Conservation (phyloP, 1,139 yeast genomes). For the Blastobotrys serpentis region DNA sequence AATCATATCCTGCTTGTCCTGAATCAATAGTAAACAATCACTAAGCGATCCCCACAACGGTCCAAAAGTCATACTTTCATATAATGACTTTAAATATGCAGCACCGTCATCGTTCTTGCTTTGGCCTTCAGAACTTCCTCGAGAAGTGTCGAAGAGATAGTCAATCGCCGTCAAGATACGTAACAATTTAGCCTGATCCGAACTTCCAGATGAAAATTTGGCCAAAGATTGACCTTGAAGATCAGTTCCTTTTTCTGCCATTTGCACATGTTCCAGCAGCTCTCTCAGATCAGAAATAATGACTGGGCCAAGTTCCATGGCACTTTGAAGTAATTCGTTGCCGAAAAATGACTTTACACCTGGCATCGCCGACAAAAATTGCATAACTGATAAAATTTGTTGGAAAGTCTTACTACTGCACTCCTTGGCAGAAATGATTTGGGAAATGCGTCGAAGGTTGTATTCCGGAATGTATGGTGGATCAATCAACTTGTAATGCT, state of each 20-base stretch:
- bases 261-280: slow-evolving; percentile 49
- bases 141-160: slow-evolving; percentile 59
- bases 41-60: slow-evolving; percentile 86
- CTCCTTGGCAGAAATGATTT: slow-evolving; percentile 76
- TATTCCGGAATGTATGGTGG: slow-evolving; percentile 67
- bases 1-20: slow-evolving; percentile 45
- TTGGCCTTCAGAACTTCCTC: slow-evolving; percentile 17
- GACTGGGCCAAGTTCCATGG: slow-evolving; percentile 57
- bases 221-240: slow-evolving; percentile 55
- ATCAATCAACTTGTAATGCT: slow-evolving; percentile 38
- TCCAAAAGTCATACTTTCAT: slow-evolving; percentile 69
- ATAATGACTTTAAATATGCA: slow-evolving; percentile 43
- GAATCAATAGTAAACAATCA: slow-evolving; percentile 58
- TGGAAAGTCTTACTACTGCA: slow-evolving; percentile 86
- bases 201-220: slow-evolving; percentile 74
- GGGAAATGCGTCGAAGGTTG: slow-evolving; percentile 62
- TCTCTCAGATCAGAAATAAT: slow-evolving; percentile 57
- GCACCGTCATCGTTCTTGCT: slow-evolving; percentile 45
- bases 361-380: slow-evolving; percentile 62
- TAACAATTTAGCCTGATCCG: slow-evolving; percentile 83
- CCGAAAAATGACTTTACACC: slow-evolving; percentile 68
- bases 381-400: slow-evolving; percentile 81
- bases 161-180: slow-evolving; percentile 87
- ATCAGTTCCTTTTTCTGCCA: slow-evolving; percentile 44
- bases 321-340: slow-evolving; percentile 63